Percentiles rank a stretch among this genome's conserved stretches.
These are phyloP conservation scores for Diophrys sp. DNA, from an alignment of 73 alveolate genomes.

Conservation along the genomic window DNA sequence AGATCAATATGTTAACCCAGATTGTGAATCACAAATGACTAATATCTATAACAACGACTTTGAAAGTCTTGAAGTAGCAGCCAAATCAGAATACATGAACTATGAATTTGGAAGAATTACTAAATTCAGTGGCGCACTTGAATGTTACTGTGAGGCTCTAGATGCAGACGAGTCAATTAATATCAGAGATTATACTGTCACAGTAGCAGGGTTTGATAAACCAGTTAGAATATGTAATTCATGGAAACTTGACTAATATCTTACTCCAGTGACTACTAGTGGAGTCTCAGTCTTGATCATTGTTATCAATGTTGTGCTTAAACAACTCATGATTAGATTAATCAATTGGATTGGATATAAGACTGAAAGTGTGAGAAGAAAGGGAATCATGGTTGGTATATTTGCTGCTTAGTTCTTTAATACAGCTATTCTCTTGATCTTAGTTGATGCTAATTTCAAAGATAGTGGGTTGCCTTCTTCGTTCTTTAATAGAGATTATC, in stretches of 20 bases:
- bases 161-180: neutral
- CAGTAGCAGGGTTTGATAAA: neutral
- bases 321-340: constrained; percentile 14
- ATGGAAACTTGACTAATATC: constrained; percentile 15
- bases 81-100: neutral
- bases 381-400: constrained; percentile 26
- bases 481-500: constrained; percentile 15
- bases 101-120: neutral
- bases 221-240: constrained; percentile 16
- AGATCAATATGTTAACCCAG: neutral
- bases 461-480: constrained; percentile 28
- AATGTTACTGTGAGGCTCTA: constrained; percentile 26
- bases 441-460: constrained; percentile 30
- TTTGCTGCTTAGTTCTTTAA: constrained; percentile 43
- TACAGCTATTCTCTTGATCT: constrained; percentile 36
- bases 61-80: neutral
- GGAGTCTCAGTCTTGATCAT: constrained; percentile 25
- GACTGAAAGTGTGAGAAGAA: constrained; percentile 15
- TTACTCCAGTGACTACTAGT: neutral
- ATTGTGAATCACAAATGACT: neutral
- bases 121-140: constrained; percentile 12
- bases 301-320: constrained; percentile 27
- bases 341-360: constrained; percentile 32
- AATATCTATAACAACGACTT: neutral
- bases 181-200: neutral